Percentiles rank a stretch among this genome's conserved stretches.
phyloP scores from a whole-genome alignment of 371 early-diverging fungal species.

The Funneliformis caledonium region DNA sequence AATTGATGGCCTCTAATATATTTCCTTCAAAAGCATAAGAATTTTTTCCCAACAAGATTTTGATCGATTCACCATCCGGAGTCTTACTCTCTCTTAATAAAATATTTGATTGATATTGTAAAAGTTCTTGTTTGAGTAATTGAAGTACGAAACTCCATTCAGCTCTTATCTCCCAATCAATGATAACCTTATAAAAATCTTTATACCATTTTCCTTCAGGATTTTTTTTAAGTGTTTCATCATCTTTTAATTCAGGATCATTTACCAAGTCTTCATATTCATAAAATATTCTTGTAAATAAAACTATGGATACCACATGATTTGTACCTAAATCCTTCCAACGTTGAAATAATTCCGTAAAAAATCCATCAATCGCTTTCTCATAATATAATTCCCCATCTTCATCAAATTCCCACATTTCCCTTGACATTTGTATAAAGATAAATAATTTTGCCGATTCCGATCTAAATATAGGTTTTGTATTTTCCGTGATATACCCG shows the following conservation, averaged over 20 bases:
- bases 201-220: conserved; percentile 71
- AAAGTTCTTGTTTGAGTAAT: conserved; percentile 80
- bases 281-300: conserved; percentile 90
- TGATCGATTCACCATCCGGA: conserved; percentile 47
- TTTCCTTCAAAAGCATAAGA: conserved; percentile 88
- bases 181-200: conserved; percentile 94
- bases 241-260: conserved; percentile 55
- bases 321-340: conserved; percentile 90
- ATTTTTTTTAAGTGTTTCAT: conserved; percentile 47
- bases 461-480: conserved; percentile 90
- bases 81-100: conserved; percentile 58
- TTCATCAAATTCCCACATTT: conserved; percentile 97
- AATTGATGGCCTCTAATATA: conserved; percentile 92
- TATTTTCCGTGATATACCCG: conserved; percentile 80
- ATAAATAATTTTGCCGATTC: conserved; percentile 93
- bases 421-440: conserved; percentile 93
- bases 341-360: conserved; percentile 85
- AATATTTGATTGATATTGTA: conserved; percentile 79
- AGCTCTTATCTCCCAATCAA: conserved; percentile 88
- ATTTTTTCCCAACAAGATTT: conserved; percentile 67
- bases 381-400: conserved; percentile 94
- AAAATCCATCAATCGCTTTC: conserved; percentile 86
- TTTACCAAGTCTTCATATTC: conserved; percentile 57
- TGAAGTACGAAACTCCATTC: conserved; percentile 86
- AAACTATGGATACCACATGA: conserved; percentile 94